phyloP scores from a whole-genome alignment of 108 stramenopile species.

The Cyclotella atomus region DNA sequence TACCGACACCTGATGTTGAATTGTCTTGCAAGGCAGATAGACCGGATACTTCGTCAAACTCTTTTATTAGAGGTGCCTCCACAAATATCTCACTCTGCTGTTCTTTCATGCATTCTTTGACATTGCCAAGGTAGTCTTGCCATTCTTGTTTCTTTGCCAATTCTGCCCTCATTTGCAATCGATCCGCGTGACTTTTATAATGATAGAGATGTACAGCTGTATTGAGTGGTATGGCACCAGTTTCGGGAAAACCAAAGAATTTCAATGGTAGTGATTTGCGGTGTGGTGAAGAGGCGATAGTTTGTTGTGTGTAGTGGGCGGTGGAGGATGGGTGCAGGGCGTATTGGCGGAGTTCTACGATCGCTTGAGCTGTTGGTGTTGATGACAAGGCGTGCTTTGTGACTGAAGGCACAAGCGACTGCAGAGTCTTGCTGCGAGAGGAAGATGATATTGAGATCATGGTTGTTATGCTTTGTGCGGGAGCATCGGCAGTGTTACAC shows the following conservation, averaged over 20 bases:
- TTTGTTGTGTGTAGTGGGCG: conserved; percentile 35
- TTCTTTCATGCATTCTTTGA: conserved; percentile 39
- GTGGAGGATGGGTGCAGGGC: conserved; percentile 41
- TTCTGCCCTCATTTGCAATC: conserved; percentile 32
- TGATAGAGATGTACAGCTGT: conserved; percentile 67
- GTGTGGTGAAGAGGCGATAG: conserved; percentile 24
- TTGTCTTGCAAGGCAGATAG: conserved; percentile 24
- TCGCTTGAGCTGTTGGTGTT: conserved; percentile 24
- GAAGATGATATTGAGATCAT: not conserved
- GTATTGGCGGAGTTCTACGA: conserved; percentile 68
- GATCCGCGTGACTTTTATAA: conserved; percentile 54
- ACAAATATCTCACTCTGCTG: conserved; percentile 60
- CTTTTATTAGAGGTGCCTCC: conserved; percentile 53
- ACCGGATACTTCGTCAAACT: conserved; percentile 44
- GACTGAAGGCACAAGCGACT: not conserved
- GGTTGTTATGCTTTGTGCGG: too few species aligned
- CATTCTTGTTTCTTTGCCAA: conserved; percentile 42
- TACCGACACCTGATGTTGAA: not conserved
- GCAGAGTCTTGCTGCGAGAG: not conserved
- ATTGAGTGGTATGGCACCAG: conserved; percentile 56
- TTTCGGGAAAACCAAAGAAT: conserved; percentile 63
- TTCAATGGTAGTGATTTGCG: conserved; percentile 50
- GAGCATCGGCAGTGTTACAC: too few species aligned
- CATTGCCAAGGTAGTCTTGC: conserved; percentile 36
- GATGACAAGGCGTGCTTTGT: not conserved